phyloP scores from a whole-genome alignment of 331 rosid genomes.

The Dryas integrifolia region DNA sequence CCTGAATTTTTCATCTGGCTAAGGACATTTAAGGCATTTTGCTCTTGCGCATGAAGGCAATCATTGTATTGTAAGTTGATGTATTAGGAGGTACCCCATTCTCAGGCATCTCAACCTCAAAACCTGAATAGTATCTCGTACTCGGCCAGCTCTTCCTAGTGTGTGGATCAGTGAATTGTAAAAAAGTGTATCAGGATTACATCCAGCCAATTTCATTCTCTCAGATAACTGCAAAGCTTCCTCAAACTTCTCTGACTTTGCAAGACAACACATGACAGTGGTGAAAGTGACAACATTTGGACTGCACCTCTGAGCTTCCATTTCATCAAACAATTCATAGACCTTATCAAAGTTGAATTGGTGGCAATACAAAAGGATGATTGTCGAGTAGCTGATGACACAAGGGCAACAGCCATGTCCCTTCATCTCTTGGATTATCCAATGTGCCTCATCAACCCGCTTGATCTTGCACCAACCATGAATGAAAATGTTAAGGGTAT shows the following conservation, averaged over 20 bases:
- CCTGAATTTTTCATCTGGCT: constrained; percentile 60
- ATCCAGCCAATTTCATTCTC: constrained; percentile 59
- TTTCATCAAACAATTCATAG: constrained; percentile 73
- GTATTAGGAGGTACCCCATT: constrained; percentile 51
- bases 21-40: constrained; percentile 51
- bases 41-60: constrained; percentile 51
- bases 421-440: constrained; percentile 93
- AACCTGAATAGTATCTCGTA: constrained; percentile 46
- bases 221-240: constrained; percentile 59
- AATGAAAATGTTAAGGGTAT: constrained; percentile 73
- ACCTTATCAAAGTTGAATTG: constrained; percentile 48
- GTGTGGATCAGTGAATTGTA: constrained; percentile 68
- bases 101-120: constrained; percentile 59
- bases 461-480: constrained; percentile 87
- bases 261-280: constrained; percentile 54
- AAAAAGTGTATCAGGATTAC: constrained; percentile 60
- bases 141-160: constrained; percentile 66
- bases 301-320: constrained; percentile 62
- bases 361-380: constrained; percentile 55
- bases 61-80: constrained; percentile 77
- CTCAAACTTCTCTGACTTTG: constrained; percentile 57
- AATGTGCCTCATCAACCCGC: constrained; percentile 82
- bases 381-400: constrained; percentile 72
- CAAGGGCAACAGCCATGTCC: constrained; percentile 72
- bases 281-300: constrained; percentile 76